phyloP scores from a whole-genome alignment of 2,329 filamentous ascomycete species.

The Talaromyces islandicus region DNA sequence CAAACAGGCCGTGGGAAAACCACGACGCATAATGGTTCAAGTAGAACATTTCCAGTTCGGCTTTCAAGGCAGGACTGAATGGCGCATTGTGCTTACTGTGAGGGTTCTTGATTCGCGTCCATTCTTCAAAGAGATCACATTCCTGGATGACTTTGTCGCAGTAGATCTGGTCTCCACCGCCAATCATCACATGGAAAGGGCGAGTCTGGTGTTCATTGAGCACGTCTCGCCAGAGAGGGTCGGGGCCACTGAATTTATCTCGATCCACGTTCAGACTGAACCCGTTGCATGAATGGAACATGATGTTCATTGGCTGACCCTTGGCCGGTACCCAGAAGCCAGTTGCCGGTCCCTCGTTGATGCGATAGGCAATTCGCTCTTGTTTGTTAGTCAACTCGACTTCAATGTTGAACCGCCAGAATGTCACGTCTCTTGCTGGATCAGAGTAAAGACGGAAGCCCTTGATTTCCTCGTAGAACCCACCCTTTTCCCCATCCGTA shows the following conservation, averaged over 20 bases:
- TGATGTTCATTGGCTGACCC: slow-evolving; percentile 90
- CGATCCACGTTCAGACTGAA: slow-evolving; percentile 77
- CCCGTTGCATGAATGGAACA: slow-evolving; percentile 98
- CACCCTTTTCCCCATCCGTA: slow-evolving; percentile 70
- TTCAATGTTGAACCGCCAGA: slow-evolving; percentile 96
- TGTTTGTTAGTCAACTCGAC: slow-evolving; percentile 74
- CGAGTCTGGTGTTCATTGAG: slow-evolving; percentile 84
- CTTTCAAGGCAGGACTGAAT: slow-evolving; percentile 75
- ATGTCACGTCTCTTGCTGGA: slow-evolving; percentile 78
- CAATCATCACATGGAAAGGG: slow-evolving; percentile 97
- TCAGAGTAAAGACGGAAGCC: slow-evolving; percentile 80
- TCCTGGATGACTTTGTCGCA: slow-evolving; percentile 78
- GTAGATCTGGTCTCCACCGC: slow-evolving; percentile 94
- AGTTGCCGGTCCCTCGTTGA: slow-evolving; percentile 82
- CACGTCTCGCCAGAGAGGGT: slow-evolving; percentile 95
- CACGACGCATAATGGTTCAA: slow-evolving; percentile 83
- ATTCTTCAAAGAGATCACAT: slow-evolving; percentile 71
- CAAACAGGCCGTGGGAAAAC: slow-evolving; percentile 94
- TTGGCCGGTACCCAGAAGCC: slow-evolving; percentile 91
- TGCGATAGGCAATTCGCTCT: slow-evolving; percentile 86
- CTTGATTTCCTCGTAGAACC: slow-evolving; percentile 75
- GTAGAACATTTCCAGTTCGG: slow-evolving; percentile 84
- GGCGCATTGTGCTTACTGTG: slow-evolving; percentile 71
- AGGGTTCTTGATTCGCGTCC: slow-evolving; percentile 75
- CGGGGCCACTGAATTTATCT: slow-evolving; percentile 79